Base-by-base conservation (phyloP, 2,329 filamentous ascomycete species). In the Trichoderma semiorbis region DNA sequence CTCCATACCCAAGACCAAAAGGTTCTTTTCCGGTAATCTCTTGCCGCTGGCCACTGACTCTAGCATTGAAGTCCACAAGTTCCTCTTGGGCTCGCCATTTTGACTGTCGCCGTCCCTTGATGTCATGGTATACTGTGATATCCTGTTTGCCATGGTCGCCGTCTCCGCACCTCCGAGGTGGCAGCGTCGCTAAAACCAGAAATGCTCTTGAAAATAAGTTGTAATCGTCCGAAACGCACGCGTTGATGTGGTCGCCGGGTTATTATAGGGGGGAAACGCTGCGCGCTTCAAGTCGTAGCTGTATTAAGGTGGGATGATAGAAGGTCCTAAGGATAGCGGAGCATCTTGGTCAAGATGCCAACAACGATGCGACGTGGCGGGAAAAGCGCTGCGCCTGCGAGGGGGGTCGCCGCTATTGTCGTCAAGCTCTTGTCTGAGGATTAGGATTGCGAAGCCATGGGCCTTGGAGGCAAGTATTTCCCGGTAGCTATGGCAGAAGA, bases 51-150 rank as follows among this genome's bases (percentile, higher is more conserved):
- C 94, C 76, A 96, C 95, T 68, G 90, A 91, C 81, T 97, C 93
- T 76, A 98, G 87, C 92, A 98, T 93, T 58, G 93, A 94, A 73
- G 92, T 95, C 95, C 95, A 98, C 82, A 98, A 91, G 80, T 97
- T 93, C 83, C 93, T 93, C 84, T 93, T 95, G 74, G 91, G 91
- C 77, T 92, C 91, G 81, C 85, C 88, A 83, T 89, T 87, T 75
- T 86, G 87, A 77, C 83, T 83, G 63, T 89, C 88, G 71, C 85
- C 84, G n/a, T 82, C 81, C 73, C 86, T 86, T 75, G 85, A 89
- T 75, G 82, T 87, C 76, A 83, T 83, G 73, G 87, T 90, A 83
- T 87, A 89, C 78, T 84, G 89, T 72, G 88, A 90, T 79, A 85
- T 84, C 76, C 88, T 84, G 78, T 89, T 88, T 73, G 83, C 83